Conservation (phyloP, 495 filamentous ascomycete species). For the Podospora conica region DNA sequence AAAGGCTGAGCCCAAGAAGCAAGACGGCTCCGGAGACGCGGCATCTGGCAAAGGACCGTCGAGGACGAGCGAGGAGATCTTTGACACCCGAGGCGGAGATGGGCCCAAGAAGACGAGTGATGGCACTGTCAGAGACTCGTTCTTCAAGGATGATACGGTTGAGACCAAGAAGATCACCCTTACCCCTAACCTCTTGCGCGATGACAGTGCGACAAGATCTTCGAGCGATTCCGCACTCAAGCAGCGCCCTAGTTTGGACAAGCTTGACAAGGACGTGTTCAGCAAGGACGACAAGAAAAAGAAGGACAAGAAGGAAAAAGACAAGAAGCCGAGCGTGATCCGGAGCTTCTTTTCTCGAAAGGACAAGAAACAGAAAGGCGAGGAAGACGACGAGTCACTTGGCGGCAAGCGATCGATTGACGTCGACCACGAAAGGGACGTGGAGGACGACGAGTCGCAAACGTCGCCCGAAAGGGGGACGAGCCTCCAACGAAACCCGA, state of each 20-base stretch:
- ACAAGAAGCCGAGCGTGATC: slow-evolving; percentile 87
- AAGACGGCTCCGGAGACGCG: slow-evolving; percentile 30
- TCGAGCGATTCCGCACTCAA: slow-evolving; percentile 58
- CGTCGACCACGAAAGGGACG: slow-evolving; percentile 37
- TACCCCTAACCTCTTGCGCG: slow-evolving; percentile 88
- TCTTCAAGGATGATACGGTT: slow-evolving; percentile 92
- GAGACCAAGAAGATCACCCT: slow-evolving; percentile 97
- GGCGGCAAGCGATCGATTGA: slow-evolving; percentile 55
- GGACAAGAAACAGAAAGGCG: slow-evolving; percentile 71
- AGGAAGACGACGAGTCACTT: slow-evolving; percentile 62
- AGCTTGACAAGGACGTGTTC: slow-evolving; percentile 45
- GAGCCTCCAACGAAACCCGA: slow-evolving; percentile 50
- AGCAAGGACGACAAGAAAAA: slow-evolving; percentile 49
- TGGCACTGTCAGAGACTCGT: slow-evolving; percentile 81
- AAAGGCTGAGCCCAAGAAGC: slow-evolving; percentile 41
- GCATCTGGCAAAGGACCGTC: slow-evolving; percentile 18
- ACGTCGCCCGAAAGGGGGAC: slow-evolving; percentile 28
- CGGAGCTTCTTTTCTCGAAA: slow-evolving; percentile 94
- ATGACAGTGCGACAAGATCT: slow-evolving; percentile 59
- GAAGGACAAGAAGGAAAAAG: slow-evolving; percentile 79
- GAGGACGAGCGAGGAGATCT: slow-evolving; percentile 58
- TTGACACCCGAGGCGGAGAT: slow-evolving; percentile 48
- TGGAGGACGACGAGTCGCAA: slow-evolving; percentile 40
- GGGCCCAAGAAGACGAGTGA: slow-evolving; percentile 65
- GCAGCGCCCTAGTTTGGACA: slow-evolving; percentile 48